phyloP scores from a whole-genome alignment of 108 stramenopile species.

The Stephanodiscus triporus region DNA sequence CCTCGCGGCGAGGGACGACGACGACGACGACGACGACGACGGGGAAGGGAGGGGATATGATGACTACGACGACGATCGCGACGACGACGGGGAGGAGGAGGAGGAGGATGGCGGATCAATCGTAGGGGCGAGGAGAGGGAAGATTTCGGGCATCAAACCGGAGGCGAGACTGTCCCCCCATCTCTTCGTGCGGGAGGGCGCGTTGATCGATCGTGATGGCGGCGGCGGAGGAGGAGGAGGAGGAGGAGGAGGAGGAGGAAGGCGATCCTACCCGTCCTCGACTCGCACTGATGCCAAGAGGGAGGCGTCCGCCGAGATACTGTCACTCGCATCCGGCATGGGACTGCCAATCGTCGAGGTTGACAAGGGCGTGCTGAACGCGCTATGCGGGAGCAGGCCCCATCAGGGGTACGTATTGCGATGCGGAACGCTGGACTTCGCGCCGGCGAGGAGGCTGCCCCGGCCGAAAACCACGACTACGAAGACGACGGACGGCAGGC shows the following conservation, averaged over 20 bases:
- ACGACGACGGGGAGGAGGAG: constrained; percentile 23
- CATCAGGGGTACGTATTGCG: constrained; percentile 92
- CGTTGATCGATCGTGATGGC: neutral
- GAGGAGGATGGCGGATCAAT: constrained; percentile 16
- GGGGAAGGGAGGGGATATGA: too few relatives aligned
- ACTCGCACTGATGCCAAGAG: constrained; percentile 56
- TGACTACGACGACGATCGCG: constrained; percentile 27
- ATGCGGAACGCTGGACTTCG: constrained; percentile 76
- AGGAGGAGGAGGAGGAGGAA: too few relatives aligned
- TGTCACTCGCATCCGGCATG: constrained; percentile 58
- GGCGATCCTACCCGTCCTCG: neutral
- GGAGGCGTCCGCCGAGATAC: constrained; percentile 56
- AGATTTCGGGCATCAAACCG: constrained; percentile 51
- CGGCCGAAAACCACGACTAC: constrained; percentile 21
- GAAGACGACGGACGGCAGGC: neutral
- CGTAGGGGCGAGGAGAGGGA: constrained; percentile 17
- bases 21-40: constrained; percentile 41
- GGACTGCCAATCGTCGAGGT: constrained; percentile 64
- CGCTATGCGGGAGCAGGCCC: constrained; percentile 82
- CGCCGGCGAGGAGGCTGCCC: constrained; percentile 54
- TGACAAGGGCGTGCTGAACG: constrained; percentile 89
- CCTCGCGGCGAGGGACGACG: constrained; percentile 49
- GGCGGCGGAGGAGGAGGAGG: constrained; percentile 17
- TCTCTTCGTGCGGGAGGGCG: constrained; percentile 79
- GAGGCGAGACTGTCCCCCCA: constrained; percentile 73